These are phyloP conservation scores for Saccharomycopsis sp. DNA, from an alignment of 805 yeast species.

Conservation along the genomic window DNA sequence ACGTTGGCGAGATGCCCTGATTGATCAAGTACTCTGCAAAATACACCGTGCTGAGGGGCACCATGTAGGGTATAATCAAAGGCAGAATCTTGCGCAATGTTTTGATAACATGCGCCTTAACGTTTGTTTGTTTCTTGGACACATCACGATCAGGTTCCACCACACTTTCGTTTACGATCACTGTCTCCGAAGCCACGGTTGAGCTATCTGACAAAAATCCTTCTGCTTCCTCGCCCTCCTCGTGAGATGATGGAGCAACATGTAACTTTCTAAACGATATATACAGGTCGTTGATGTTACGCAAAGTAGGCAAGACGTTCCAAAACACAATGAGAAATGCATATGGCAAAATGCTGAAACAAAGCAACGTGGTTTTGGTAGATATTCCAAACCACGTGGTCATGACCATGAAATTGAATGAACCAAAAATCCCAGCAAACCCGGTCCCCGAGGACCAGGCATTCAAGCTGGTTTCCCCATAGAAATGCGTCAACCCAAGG, in stretches of 20 bases:
- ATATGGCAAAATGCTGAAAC: constrained; percentile 52
- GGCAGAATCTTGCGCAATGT: constrained; percentile 35
- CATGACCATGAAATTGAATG: constrained; percentile 59
- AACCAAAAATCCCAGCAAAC: constrained; percentile 86
- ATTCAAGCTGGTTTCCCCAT: constrained; percentile 51
- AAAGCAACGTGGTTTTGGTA: constrained; percentile 46
- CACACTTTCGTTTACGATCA: background rate
- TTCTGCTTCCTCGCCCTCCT: background rate
- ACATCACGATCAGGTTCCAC: background rate
- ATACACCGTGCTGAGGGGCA: constrained; percentile 80
- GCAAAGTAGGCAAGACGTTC: constrained; percentile 13
- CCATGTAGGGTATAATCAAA: constrained; percentile 60
- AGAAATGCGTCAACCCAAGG: constrained; percentile 77
- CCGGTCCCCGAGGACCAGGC: constrained; percentile 97
- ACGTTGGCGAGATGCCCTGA: constrained; percentile 87
- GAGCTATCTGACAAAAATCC: background rate
- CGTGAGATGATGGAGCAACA: background rate
- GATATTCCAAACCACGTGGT: constrained; percentile 62
- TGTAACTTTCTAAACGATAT: background rate
- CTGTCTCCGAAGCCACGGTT: background rate
- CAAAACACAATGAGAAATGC: constrained; percentile 37
- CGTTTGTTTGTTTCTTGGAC: background rate
- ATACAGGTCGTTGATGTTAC: constrained; percentile 11
- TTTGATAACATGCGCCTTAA: constrained; percentile 22
- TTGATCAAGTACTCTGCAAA: constrained; percentile 82